Percentiles rank a stretch among this genome's conserved stretches.
These are phyloP conservation scores for Hanseniaspora occidentalis DNA, from an alignment of 805 yeast species.

Conservation along the genomic window DNA sequence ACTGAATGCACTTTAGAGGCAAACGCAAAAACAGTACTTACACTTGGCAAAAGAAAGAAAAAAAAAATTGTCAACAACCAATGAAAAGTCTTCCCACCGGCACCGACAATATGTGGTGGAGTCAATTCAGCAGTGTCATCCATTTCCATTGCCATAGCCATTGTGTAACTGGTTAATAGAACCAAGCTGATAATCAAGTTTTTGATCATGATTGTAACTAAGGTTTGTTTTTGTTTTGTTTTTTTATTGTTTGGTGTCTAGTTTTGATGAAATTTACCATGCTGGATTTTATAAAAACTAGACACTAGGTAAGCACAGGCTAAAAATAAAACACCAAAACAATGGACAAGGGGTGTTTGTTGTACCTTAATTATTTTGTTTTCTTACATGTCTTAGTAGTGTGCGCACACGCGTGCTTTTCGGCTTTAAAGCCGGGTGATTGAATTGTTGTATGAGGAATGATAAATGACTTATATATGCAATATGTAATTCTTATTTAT, in stretches of 20 bases:
- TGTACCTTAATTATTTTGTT: too few species aligned
- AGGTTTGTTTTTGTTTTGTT: not conserved
- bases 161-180: slow-evolving; percentile 2
- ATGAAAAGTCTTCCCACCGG: slow-evolving; percentile 46
- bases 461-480: too few species aligned
- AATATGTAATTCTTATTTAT: too few species aligned
- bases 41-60: slow-evolving; percentile 42
- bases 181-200: not conserved
- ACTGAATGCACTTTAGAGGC: slow-evolving; percentile 38
- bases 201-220: too few species aligned
- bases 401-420: too few species aligned
- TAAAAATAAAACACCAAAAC: too few species aligned
- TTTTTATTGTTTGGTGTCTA: not conserved
- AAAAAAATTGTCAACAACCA: slow-evolving; percentile 43
- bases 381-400: too few species aligned
- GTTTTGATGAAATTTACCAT: not conserved
- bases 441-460: too few species aligned
- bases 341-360: too few species aligned
- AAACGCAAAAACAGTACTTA: slow-evolving; percentile 40
- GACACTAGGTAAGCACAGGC: too few species aligned
- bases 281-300: too few species aligned
- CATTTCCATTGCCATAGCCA: slow-evolving; percentile 21
- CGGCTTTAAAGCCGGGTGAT: too few species aligned
- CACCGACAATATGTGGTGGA: slow-evolving; percentile 29
- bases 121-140: slow-evolving; percentile 23